Base-by-base conservation (phyloP, 345 rosid species). In the Aquilaria sinensis region DNA sequence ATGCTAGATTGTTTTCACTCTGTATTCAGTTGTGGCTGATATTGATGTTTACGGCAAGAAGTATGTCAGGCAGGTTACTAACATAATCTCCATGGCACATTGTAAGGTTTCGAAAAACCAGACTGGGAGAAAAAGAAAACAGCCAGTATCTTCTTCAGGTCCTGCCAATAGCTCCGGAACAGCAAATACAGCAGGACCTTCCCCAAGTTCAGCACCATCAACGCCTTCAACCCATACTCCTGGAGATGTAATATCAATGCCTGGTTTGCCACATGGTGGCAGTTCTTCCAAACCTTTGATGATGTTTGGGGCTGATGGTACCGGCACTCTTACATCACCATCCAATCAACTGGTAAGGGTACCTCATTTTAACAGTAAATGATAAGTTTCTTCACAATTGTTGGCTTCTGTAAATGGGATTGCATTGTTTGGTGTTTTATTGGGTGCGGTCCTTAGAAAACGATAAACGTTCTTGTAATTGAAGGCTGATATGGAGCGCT, bases 151-250 rank as follows among this genome's bases (percentile, higher is more conserved):
- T 29, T 79, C 78, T 59, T 72, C 85, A 41, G 84, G 87, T 67
- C 81, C 89, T 34, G 81, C 82, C 50, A 76, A 75, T 61, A 82
- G 79, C 72, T 80, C 83, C 29, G 83, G 85, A 48, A 77, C 81
- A 68, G 85, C 71, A 32, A 78, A 84, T 63, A 75, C 82, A 14
- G 56, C 77, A 32, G 87, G 81, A 56, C 84, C 81, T 62, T 67
- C 84, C 51, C 80, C 87, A 58, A 80, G 80, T 70, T 80, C 84
- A 60, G 82, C 81, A 12, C 84, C 87, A 64, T 73, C 85, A 0
- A 37, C 43, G 43, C 78, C 85, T 56, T 80, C 88, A 2, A 75
- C 86, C 58, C 81, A 75, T 58, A 79, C 81, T 60, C 82, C 81
- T 8, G 85, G 85, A 53, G 82, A 83, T 67, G 72, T 74, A 14